A percentile compares a stretch with the other conserved stretches of the same genome.
Evolutionary conservation across 495 filamentous ascomycete genomes (phyloP).

Genomic region (Halenospora varia): DNA sequence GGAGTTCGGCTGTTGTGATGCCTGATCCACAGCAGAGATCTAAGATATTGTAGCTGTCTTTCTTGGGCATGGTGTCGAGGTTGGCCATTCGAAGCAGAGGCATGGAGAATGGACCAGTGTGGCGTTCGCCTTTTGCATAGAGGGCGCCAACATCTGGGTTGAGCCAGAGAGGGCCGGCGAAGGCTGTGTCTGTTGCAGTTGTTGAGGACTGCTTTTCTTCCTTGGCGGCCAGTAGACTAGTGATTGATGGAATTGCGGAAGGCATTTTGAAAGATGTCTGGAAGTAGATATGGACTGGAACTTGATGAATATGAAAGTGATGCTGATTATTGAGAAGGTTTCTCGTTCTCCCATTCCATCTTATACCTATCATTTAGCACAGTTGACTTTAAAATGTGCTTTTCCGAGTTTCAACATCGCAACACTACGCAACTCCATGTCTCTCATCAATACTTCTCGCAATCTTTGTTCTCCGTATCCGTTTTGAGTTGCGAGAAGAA

Average conservation of each 20-base stretch:
- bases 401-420: too few relatives aligned
- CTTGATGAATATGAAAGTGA: neutral
- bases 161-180: constrained; percentile 5
- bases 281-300: neutral
- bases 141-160: constrained; percentile 28
- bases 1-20: constrained; percentile 31
- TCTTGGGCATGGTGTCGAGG: constrained; percentile 19
- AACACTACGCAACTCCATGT: too few relatives aligned
- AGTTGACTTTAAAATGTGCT: too few relatives aligned
- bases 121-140: constrained; percentile 32
- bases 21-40: constrained; percentile 43
- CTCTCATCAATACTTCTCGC: too few relatives aligned
- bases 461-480: too few relatives aligned
- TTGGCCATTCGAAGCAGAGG: constrained; percentile 31
- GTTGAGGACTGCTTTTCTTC: neutral
- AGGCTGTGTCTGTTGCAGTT: neutral
- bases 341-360: too few relatives aligned
- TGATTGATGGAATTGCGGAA: neutral
- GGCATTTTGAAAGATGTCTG: neutral
- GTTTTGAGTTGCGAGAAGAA: too few relatives aligned
- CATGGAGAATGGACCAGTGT: constrained; percentile 30
- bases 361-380: too few relatives aligned
- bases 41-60: constrained; percentile 29
- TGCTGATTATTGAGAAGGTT: too few relatives aligned
- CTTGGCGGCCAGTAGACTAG: neutral